A percentile compares a stretch with the other conserved stretches of the same genome.
Evolutionary conservation across 2,329 filamentous ascomycete genomes (phyloP).

Genomic region (Blumeriella jaapii): DNA sequence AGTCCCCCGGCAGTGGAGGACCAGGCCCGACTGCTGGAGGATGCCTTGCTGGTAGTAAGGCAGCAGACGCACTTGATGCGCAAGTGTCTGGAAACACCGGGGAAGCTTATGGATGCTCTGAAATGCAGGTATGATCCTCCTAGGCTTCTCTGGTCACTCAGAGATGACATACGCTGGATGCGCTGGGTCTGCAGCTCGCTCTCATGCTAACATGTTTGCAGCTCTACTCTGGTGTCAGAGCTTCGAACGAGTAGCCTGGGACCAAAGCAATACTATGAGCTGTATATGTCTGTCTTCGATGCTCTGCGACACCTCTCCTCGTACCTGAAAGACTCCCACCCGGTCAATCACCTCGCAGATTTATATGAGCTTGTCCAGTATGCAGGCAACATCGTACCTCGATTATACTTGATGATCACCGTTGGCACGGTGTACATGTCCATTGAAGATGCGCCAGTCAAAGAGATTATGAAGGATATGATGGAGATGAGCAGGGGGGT

Average conservation of each 20-base stretch:
- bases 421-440: constrained; percentile 99
- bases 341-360: constrained; percentile 94
- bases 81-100: constrained; percentile 90
- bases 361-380: constrained; percentile 97
- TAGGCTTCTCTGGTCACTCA: constrained; percentile 2
- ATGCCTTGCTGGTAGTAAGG: constrained; percentile 90
- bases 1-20: constrained; percentile 59
- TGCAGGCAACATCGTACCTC: constrained; percentile 93
- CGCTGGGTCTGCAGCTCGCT: constrained; percentile 8
- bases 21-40: constrained; percentile 87
- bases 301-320: constrained; percentile 91
- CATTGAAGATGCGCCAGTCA: constrained; percentile 94
- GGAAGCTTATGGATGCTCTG: constrained; percentile 98
- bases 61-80: constrained; percentile 97
- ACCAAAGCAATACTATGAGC: constrained; percentile 99
- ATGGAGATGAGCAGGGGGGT: constrained; percentile 99
- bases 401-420: constrained; percentile 97
- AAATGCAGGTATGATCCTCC: constrained; percentile 79
- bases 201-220: constrained; percentile 32
- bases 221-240: constrained; percentile 96
- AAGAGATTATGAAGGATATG: constrained; percentile 99
- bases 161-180: constrained; percentile 5
- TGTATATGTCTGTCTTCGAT: constrained; percentile 99
- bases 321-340: constrained; percentile 93
- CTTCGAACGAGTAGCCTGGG: constrained; percentile 91